These are phyloP conservation scores for Alternaria infectoria DNA, from an alignment of 2,329 filamentous ascomycete species.

Conservation along the genomic window DNA sequence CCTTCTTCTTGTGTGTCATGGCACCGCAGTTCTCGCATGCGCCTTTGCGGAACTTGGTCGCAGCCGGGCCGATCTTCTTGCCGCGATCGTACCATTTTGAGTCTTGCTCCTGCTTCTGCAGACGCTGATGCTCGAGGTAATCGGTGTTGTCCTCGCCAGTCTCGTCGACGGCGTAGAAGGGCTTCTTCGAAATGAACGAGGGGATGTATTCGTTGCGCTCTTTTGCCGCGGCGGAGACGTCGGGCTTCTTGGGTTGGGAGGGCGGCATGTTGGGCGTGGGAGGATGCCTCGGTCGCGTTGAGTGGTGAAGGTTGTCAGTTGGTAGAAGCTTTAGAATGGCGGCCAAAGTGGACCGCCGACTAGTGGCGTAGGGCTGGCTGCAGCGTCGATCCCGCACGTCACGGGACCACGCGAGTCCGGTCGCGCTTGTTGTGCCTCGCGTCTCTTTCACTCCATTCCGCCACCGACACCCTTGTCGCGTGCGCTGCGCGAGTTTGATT, in stretches of 20 bases:
- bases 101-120: constrained; percentile 72
- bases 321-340: constrained; percentile 14
- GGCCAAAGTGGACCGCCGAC: constrained; percentile 22
- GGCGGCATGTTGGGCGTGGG: constrained; percentile 52
- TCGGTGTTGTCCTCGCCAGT: constrained; percentile 70
- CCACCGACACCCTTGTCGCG: not conserved
- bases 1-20: constrained; percentile 95
- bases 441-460: constrained; percentile 4
- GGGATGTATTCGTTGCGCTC: constrained; percentile 99
- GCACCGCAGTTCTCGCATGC: constrained; percentile 98
- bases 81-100: constrained; percentile 94
- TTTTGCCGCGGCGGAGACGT: constrained; percentile 67
- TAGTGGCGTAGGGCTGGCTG: constrained; percentile 45
- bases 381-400: constrained; percentile 21
- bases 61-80: constrained; percentile 80
- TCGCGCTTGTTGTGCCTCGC: constrained; percentile 12
- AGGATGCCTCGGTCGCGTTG: not conserved
- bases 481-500: not conserved
- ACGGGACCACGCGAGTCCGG: constrained; percentile 31
- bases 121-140: constrained; percentile 95
- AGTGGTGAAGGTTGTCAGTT: not conserved
- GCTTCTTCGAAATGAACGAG: constrained; percentile 95
- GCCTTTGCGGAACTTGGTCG: constrained; percentile 96
- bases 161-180: constrained; percentile 89
- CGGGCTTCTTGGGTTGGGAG: constrained; percentile 56